Evolutionary conservation across 2,329 filamentous ascomycete genomes (phyloP), one percentile per base, ranked within the genome.

Genomic region (Akanthomyces dipterigenus): DNA sequence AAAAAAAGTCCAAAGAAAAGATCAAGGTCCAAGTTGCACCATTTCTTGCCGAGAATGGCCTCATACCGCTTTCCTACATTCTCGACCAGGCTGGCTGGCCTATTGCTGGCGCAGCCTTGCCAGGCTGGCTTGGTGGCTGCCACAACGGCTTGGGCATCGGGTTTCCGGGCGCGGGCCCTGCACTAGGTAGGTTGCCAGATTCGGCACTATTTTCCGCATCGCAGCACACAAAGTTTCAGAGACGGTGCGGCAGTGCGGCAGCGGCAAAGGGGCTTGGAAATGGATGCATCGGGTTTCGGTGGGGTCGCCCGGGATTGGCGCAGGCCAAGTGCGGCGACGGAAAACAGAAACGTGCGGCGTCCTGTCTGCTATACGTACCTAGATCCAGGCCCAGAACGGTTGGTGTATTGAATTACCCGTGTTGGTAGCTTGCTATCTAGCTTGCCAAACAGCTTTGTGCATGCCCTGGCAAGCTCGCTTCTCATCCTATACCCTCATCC

Each of bases 251-350:
- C 22, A 43, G 22, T 50, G 36, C 34, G 36, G 55, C 55, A 53
- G 56, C 56, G 56, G 56, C 56, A 60, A 53, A 45, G 56, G 48
- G 38, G 48, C 48, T 38, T 51, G 45, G 14, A n/a, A 24, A 31
- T 51, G 38, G 55, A 11, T 20, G n/a, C 26, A 43, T 53, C 56
- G 56, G 56, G 38, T 53, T 60, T 60, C 56, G 38, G 38, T 53
- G 26, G 28, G 36, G 28, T 42, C 16, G 48, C 1, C 38, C 56
- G 56, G 56, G 48, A 60, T 60, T 60, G 56, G 38, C n/a, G 16
- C 55, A 24, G 22, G 16, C 5, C 9, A 58, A 43, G 16, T 14
- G 4, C 5, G 12, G 24, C 1, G 12, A 31, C 2, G 8, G 11
- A 22, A 42, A 42, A 45, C n/a, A 49, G 24, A 51, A 53, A 45